These are phyloP conservation scores for Daedalea quercina DNA, from an alignment of 768 basidiomycete genomes.

Conservation along the genomic window DNA sequence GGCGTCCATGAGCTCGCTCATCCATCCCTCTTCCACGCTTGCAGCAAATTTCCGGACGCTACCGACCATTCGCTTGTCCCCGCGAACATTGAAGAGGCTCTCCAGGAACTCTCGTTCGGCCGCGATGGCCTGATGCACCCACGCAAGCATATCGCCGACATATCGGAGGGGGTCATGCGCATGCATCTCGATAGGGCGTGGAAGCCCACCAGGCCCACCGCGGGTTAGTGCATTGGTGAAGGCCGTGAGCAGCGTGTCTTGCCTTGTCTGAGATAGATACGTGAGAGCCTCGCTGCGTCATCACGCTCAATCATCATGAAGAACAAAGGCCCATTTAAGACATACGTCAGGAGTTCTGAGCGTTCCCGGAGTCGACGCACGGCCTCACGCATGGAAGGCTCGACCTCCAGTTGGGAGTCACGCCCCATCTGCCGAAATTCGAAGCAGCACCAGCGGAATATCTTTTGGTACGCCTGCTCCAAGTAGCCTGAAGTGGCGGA, in stretches of 20 bases:
- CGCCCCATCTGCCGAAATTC: slow-evolving; percentile 78
- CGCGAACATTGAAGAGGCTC: slow-evolving; percentile 67
- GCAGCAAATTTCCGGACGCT: slow-evolving; percentile 47
- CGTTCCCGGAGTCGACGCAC: slow-evolving; percentile 68
- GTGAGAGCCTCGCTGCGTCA: slow-evolving; percentile 61
- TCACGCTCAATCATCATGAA: not conserved
- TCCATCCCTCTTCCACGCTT: slow-evolving; percentile 71
- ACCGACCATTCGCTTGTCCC: slow-evolving; percentile 68
- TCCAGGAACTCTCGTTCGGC: slow-evolving; percentile 94
- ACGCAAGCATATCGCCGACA: slow-evolving; percentile 97
- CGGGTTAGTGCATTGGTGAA: slow-evolving; percentile 87
- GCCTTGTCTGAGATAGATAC: slow-evolving; percentile 75
- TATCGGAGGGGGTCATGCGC: slow-evolving; percentile 97
- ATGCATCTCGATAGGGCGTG: slow-evolving; percentile 93
- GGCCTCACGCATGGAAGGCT: slow-evolving; percentile 58
- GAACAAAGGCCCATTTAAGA: not conserved
- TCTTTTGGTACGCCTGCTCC: slow-evolving; percentile 87
- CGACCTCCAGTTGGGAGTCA: slow-evolving; percentile 69
- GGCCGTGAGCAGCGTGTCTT: slow-evolving; percentile 67
- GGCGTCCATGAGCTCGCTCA: slow-evolving; percentile 72
- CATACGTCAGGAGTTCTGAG: slow-evolving; percentile 71
- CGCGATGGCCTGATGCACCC: slow-evolving; percentile 95
- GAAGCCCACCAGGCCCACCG: slow-evolving; percentile 77
- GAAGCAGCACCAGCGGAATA: slow-evolving; percentile 77
- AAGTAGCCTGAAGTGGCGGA: slow-evolving; percentile 71